These are phyloP conservation scores for Ustilago nuda DNA, from an alignment of 1,284 basidiomycete genomes.

Conservation along the genomic window DNA sequence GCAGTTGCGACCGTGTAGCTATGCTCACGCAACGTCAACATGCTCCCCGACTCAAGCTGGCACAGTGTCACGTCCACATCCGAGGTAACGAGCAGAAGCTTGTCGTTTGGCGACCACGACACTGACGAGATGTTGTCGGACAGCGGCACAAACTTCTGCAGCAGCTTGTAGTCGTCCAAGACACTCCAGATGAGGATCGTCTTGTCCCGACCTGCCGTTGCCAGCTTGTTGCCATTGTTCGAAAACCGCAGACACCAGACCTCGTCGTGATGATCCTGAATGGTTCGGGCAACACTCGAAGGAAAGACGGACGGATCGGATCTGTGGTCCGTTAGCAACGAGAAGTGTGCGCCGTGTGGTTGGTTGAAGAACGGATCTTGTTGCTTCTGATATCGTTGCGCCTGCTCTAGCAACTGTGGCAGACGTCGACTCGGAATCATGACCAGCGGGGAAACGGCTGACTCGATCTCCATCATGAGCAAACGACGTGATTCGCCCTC, in stretches of 20 bases:
- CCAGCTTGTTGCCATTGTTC: conserved; percentile 84
- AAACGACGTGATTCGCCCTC: conserved; percentile 80
- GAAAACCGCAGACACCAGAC: conserved; percentile 97
- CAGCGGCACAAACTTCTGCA: conserved; percentile 50
- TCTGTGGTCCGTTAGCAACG: conserved; percentile 85
- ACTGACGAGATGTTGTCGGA: conserved; percentile 69
- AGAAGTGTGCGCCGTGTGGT: conserved; percentile 74
- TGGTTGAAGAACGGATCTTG: conserved; percentile 64
- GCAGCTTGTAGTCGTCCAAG: conserved; percentile 40
- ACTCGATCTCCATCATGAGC: conserved; percentile 83
- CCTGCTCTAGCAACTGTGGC: conserved; percentile 85
- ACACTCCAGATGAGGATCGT: conserved; percentile 84
- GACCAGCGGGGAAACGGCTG: conserved; percentile 86
- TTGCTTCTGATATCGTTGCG: conserved; percentile 77
- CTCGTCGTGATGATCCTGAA: conserved; percentile 88
- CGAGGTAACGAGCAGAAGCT: conserved; percentile 48
- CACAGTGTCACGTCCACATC: conserved; percentile 59
- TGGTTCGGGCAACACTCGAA: conserved; percentile 75
- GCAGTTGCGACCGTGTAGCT: conserved; percentile 86
- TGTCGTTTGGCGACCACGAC: conserved; percentile 72
- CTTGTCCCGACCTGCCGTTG: conserved; percentile 87
- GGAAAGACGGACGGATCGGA: conserved; percentile 85
- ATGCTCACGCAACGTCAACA: conserved; percentile 75
- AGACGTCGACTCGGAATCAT: conserved; percentile 94
- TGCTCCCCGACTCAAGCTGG: conserved; percentile 24